Evolutionary conservation across 1,139 yeast species (phyloP), one percentile per base, ranked within the genome.

Genomic region (Blastobotrys capitulatus): DNA sequence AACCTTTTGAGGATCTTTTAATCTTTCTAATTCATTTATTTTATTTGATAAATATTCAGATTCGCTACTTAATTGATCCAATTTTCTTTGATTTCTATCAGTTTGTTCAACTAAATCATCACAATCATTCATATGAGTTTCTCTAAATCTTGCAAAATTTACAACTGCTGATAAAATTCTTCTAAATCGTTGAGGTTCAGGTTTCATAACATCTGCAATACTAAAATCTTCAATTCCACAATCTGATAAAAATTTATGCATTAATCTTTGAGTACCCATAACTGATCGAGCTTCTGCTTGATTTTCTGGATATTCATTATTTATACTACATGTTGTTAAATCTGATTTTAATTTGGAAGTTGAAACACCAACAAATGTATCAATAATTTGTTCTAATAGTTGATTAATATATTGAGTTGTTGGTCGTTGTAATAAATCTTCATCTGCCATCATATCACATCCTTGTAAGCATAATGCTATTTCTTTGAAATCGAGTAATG

Each of bases 81-180:
- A 61, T 50, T 72, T 69, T 27, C 74, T 76, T 38, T 80, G 66
- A 35, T 75, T 68, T 13, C 70, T 60, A 52, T 82, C 86, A 54
- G 85, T 78, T 48, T 75, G 73, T 16, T 73, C 69, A 38, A 83
- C 78, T 41, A 82, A 70, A 26, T 76, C 77, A 51, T 83, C 89
- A 59, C 86, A 82, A 58, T 80, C 89, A 19, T 73, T 76, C 63
- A 85, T 78, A 50, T 86, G 81, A 56, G 82, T 86, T 59, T 87
- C 95, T 57, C 96, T 74, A 60, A 86, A 88, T 52, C 94, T 70
- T 1, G 95, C 95, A 71, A 79, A 89, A 62, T 89, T 88, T 16
- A 88, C 85, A 46, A 89, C 82, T 1, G 94, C 95, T 63, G 96
- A 86, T 29, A 89, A 66, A 18, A 86, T 74, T 44, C 94, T 72